These are phyloP conservation scores for Saccharomycopsis sp. DNA, from an alignment of 805 yeast species.

Conservation along the genomic window DNA sequence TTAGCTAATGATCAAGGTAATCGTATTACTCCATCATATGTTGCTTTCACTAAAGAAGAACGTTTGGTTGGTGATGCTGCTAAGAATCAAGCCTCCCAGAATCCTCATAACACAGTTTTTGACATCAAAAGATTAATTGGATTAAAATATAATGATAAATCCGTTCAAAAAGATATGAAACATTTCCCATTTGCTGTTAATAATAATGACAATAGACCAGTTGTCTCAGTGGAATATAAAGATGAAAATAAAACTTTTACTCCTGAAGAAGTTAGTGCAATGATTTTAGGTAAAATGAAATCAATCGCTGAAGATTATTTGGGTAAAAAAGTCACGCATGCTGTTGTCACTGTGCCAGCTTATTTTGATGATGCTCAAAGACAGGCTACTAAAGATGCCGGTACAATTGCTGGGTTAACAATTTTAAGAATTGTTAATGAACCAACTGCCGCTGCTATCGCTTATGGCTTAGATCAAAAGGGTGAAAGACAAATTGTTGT, in stretches of 20 bases:
- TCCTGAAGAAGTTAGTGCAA: slow-evolving; percentile 90
- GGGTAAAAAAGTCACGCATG: slow-evolving; percentile 79
- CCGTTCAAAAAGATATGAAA: slow-evolving; percentile 75
- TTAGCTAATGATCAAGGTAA: slow-evolving; percentile 96
- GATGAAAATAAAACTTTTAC: slow-evolving; percentile 75
- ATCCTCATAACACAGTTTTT: slow-evolving; percentile 79
- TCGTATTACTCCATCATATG: slow-evolving; percentile 93
- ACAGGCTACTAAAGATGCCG: slow-evolving; percentile 92
- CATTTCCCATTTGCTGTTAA: slow-evolving; percentile 72
- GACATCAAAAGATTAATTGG: slow-evolving; percentile 93
- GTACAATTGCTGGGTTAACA: slow-evolving; percentile 84
- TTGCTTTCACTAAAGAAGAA: slow-evolving; percentile 87
- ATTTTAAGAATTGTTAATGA: slow-evolving; percentile 86
- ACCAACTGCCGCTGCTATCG: slow-evolving; percentile 97
- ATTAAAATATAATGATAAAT: slow-evolving; percentile 65
- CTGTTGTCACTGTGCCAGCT: slow-evolving; percentile 91
- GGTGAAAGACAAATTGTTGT: slow-evolving; percentile 87
- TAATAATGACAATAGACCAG: slow-evolving; percentile 75
- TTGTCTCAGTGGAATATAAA: slow-evolving; percentile 63
- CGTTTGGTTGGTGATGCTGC: slow-evolving; percentile 96
- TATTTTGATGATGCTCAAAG: slow-evolving; percentile 92
- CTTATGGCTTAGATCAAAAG: slow-evolving; percentile 81
- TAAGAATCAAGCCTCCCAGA: slow-evolving; percentile 88
- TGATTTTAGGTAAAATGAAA: slow-evolving; percentile 90
- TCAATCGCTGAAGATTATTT: slow-evolving; percentile 86